Percentiles rank a stretch among this genome's conserved stretches.
phyloP scores from a whole-genome alignment of 768 basidiomycete species.

The Kwoniella bestiolae region DNA sequence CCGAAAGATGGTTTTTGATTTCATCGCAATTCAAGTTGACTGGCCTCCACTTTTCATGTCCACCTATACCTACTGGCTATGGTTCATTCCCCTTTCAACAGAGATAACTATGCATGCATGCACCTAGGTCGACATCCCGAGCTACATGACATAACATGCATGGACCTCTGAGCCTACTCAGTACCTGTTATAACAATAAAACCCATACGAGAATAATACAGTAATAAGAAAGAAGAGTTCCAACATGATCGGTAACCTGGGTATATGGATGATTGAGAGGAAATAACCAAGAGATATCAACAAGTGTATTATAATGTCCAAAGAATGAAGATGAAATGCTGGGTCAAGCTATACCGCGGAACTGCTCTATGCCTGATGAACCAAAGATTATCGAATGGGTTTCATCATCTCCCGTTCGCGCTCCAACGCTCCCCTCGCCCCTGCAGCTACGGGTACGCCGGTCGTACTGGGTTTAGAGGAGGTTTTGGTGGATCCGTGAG shows the following conservation, averaged over 20 bases:
- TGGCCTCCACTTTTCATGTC: constrained; percentile 23
- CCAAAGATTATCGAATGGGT: constrained; percentile 20
- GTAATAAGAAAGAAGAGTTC: background rate
- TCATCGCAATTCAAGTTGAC: background rate
- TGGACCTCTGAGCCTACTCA: background rate
- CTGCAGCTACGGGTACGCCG: constrained; percentile 17
- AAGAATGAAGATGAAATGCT: background rate
- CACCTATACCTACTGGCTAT: no score
- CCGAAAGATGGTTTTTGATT: background rate
- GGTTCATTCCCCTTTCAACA: no score
- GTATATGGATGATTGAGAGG: background rate
- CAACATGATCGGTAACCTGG: background rate
- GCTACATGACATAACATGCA: background rate
- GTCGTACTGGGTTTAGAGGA: background rate
- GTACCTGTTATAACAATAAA: background rate
- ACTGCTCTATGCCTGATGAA: no score
- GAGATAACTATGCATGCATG: no score
- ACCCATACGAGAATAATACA: background rate
- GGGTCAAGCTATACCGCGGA: no score
- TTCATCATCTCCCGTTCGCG: constrained; percentile 23
- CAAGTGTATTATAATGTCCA: constrained; percentile 16
- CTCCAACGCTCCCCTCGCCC: constrained; percentile 9
- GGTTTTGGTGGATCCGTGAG: constrained; percentile 13
- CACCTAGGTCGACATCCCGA: no score
- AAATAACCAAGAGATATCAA: constrained; percentile 1